Evolutionary conservation across 345 rosid species (phyloP), one percentile per base, ranked within the genome.

Genomic region (Salix dunnii): DNA sequence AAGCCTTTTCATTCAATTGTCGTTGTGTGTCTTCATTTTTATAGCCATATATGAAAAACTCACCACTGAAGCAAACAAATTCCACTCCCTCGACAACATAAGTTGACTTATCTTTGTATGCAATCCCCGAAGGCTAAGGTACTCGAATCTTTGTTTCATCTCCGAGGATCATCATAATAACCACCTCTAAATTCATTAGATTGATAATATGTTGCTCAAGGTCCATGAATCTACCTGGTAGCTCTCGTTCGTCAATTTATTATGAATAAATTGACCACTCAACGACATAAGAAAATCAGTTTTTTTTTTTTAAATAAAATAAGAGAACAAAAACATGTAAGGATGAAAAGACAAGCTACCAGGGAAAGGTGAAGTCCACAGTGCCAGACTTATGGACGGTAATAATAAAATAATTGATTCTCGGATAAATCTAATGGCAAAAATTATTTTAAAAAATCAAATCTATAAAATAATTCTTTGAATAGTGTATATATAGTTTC

Each of bases 191-290:
- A 80, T 92, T 96, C 55, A 97, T 94, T 0, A 89, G 86, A 78
- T 93, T 88, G 74, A 88, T 92, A 70, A 93, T 91, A 55, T 92
- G 97, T 74, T 96, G 97, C 85, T 96, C 97, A 73, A 96, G 98
- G 90, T 92, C 99, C 97, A 92, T 96, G 43, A 92, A 93, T 20
- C 95, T 95, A 90, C 97, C 81, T 90, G 92, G 75, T 92, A 96
- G 88, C 99, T 91, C 84, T 96, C 98, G 78, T 92, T 95, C 3
- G 97, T 91, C 55, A 96, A 73, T 83, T 95, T 88, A 88, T 92
- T 97, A 20, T 96, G 97, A 64, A 94, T 94, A 74, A 96, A 94
- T 84, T 96, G 98, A 85, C 90, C 98, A 51, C 98, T 88, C 71
- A 93, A 81, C 0, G 80, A 96, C 92, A 80, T 97, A 94, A 82